Conservation (phyloP, 441 rosid genomes). For the Brassica hybrid region DNA sequence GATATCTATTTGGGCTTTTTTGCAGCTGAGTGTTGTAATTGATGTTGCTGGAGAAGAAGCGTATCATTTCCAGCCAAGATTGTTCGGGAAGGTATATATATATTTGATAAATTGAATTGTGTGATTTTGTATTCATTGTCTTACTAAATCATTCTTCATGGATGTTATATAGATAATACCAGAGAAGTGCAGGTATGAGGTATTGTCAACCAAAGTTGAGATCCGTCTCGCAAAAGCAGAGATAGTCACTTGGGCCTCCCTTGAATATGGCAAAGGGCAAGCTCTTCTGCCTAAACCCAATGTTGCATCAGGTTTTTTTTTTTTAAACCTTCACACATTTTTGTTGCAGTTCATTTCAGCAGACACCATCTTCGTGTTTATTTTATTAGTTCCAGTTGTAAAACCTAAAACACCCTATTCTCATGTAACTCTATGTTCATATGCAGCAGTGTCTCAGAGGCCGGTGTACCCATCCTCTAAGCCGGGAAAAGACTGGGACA, state of each 20-base stretch:
- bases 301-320: constrained; percentile 48
- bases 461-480: neutral
- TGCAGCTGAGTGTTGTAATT: constrained; percentile 60
- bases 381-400: neutral
- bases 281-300: constrained; percentile 46
- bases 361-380: too few relatives aligned
- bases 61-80: constrained; percentile 60
- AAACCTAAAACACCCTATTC: neutral
- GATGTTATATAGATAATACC: constrained; percentile 49
- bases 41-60: constrained; percentile 56
- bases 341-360: too few relatives aligned
- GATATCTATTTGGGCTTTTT: too few relatives aligned
- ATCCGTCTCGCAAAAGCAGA: constrained; percentile 63
- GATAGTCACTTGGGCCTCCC: constrained; percentile 51
- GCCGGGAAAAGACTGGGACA: constrained; percentile 5
- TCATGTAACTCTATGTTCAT: neutral
- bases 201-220: constrained; percentile 56
- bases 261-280: constrained; percentile 50
- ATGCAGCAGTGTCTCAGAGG: constrained; percentile 37
- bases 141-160: constrained; percentile 16
- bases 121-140: neutral
- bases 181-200: constrained; percentile 51
- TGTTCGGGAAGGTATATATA: constrained; percentile 57
- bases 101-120: neutral
- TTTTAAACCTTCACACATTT: too few relatives aligned